Base-by-base conservation (phyloP, 345 rosid species). In the Physaria fendleri region DNA sequence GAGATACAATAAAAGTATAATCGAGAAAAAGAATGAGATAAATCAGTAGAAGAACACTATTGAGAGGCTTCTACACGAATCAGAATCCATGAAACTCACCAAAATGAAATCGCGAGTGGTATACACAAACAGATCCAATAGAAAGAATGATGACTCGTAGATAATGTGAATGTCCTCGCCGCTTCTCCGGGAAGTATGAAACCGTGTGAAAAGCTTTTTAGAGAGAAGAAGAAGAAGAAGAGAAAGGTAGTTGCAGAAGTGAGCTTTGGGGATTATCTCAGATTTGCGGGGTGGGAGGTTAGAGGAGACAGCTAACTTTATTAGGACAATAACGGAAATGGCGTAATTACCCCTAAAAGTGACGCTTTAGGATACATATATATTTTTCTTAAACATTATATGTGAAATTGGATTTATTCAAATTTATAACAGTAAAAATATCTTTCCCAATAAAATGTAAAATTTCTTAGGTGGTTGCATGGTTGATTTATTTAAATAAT, bases 261-360 rank as follows among this genome's bases (percentile, higher is more conserved):
- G 64, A 70, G 51, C 20, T 54, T 50, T 53, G 62, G 29, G 64
- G 23, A 32, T 51, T 56, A 47, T 62, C 63, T 60, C 57, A 61
- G 64, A 70, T 70, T 55, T n/a, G n/a, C n/a, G 69, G n/a, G n/a
- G n/a, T n/a, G n/a, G 69, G 30, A 28, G 57, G 46, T 24, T 42
- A 43, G 29, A n/a, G n/a, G n/a, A 42, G 42, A 62, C 29, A 52
- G 68, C 38, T 54, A 30, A 39, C 39, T 45, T 45, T 54, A 60
- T 60, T 20, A 10, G 0, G 2, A 2, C 50, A 59, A 30, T 30
- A 5, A 50, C 18, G 9, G 6, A 51, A 32, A 16, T 56, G 22
- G 39, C 74, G 24, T 0, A 56, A 7, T 0, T 62, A 0, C 69
- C 74, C n/a, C 27, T 18, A 17, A 30, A 62, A 52, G 61, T 27